phyloP scores from a whole-genome alignment of 495 filamentous ascomycete genomes.

The Penicillium canariense region DNA sequence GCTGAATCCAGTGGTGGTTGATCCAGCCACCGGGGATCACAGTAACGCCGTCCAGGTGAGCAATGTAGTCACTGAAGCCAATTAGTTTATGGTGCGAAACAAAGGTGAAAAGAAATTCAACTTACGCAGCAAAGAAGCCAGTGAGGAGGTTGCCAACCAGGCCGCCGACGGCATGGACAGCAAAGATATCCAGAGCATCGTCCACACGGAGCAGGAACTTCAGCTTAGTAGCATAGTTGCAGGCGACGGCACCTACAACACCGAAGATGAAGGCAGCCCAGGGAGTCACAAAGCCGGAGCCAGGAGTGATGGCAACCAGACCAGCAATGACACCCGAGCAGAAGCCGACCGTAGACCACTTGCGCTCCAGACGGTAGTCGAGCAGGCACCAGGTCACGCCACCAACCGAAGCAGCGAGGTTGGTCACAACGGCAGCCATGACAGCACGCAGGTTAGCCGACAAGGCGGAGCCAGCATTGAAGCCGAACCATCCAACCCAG shows the following conservation, averaged over 20 bases:
- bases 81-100: slow-evolving; percentile 9
- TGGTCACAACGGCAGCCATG: slow-evolving; percentile 58
- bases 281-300: slow-evolving; percentile 83
- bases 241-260: slow-evolving; percentile 74
- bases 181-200: slow-evolving; percentile 92
- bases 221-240: slow-evolving; percentile 96
- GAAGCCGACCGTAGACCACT: slow-evolving; percentile 97
- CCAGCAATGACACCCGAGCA: slow-evolving; percentile 93
- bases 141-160: slow-evolving; percentile 87
- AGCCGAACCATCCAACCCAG: slow-evolving; percentile 99
- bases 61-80: slow-evolving; percentile 69
- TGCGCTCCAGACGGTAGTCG: slow-evolving; percentile 89
- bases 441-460: slow-evolving; percentile 79
- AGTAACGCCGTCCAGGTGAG: slow-evolving; percentile 75
- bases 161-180: slow-evolving; percentile 85
- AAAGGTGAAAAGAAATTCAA: slow-evolving; percentile 2
- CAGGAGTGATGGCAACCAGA: slow-evolving; percentile 90
- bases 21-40: slow-evolving; percentile 83
- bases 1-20: slow-evolving; percentile 85
- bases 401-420: slow-evolving; percentile 60
- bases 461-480: slow-evolving; percentile 93
- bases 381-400: slow-evolving; percentile 95
- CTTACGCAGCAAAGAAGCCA: slow-evolving; percentile 86
- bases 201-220: slow-evolving; percentile 87
- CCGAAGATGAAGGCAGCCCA: slow-evolving; percentile 94